These are phyloP conservation scores for Boletus subcaerulescens DNA, from an alignment of 768 basidiomycete species.

Conservation along the genomic window DNA sequence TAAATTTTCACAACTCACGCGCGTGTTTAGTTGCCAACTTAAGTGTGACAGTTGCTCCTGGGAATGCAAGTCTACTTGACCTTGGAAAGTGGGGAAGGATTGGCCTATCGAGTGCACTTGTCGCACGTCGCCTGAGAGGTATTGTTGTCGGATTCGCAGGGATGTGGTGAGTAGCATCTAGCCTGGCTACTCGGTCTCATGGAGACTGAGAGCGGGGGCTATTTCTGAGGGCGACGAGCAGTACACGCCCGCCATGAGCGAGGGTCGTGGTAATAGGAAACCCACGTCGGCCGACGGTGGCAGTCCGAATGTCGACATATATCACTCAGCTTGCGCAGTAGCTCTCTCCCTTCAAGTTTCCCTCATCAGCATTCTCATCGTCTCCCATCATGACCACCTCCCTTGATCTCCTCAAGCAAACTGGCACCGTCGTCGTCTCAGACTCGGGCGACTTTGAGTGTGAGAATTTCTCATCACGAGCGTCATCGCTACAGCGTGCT, in stretches of 20 bases:
- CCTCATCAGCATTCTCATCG: background rate
- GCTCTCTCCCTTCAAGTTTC: background rate
- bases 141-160: conserved; percentile 8
- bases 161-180: background rate
- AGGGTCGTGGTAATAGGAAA: conserved; percentile 14
- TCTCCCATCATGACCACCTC: conserved; percentile 69
- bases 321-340: conserved; percentile 13
- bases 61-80: no score
- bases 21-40: background rate
- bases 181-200: no score
- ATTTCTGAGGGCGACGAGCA: background rate
- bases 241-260: conserved; percentile 3
- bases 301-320: conserved; percentile 10
- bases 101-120: background rate
- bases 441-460: conserved; percentile 97
- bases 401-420: conserved; percentile 81
- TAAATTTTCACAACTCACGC: no score
- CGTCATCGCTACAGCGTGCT: conserved; percentile 22
- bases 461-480: conserved; percentile 23
- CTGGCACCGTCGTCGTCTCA: conserved; percentile 94
- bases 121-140: conserved; percentile 16
- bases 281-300: conserved; percentile 13
- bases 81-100: background rate
- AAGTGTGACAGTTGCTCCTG: background rate
- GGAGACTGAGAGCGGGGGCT: background rate